Base-by-base conservation (phyloP, 2,329 filamentous ascomycete species). In the Alternaria novae-zelandiae region DNA sequence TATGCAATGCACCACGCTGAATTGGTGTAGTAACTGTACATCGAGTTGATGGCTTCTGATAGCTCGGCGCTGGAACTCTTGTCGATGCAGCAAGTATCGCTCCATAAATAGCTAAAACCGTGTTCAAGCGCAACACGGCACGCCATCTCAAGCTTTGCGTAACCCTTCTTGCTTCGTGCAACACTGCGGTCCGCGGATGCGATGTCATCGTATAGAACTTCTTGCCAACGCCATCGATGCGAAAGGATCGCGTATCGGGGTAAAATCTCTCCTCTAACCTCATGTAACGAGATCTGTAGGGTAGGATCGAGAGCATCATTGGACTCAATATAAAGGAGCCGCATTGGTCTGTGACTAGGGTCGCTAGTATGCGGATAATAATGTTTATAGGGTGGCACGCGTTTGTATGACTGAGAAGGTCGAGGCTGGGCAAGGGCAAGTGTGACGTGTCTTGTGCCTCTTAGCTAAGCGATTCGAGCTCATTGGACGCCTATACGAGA, bases 221-320 rank as follows among this genome's bases (percentile, higher is more conserved):
- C 60, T 20, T 66, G 58, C 2, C 20, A 43, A 7, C 25, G 30
- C 43, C 61, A 68, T 21, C 54, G 59, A 17, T 70, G 61, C 5
- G 65, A 68, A 12, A 70, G 62, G 21, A 68, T 63, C 11, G 51
- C 60, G 44, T 63, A 32, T 28, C 10, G 26, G 26, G 26, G 26
- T 11, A 28, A 11, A 12, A 11, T 12, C 10, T 12, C 10, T 28
- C 26, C 26, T 28, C 10, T 12, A 28, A 28, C 10, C 26, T 28
- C 26, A 5, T 11, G 10, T 11, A 28, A 28, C 10, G 28, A 49
- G 13, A 49, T 49, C 13, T 26, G 23, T 11, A 49, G 21, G 10
- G 46, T 3, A n/a, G 10, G 21, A 20, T 49, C n/a, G 23, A 2
- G 15, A 3, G 32, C 0, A 9, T n/a, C 13, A 26, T n/a, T 17